Percentiles rank a stretch among this genome's conserved stretches.
These are phyloP conservation scores for Neurospora sp. DNA, from an alignment of 495 filamentous ascomycete species.

Conservation along the genomic window DNA sequence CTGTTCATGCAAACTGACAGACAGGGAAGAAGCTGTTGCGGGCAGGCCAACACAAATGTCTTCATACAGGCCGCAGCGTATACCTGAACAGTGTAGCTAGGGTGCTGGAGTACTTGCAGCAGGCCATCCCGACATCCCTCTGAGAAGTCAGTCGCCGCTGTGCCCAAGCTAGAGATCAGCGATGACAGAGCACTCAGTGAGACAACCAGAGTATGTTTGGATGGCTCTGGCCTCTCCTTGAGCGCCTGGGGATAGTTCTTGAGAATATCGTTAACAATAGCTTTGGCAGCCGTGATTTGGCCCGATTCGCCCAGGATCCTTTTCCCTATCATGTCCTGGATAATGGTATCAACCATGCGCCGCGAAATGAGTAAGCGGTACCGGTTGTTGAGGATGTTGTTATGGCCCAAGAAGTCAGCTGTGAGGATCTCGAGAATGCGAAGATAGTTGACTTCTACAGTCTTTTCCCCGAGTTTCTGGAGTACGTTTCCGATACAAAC, in stretches of 20 bases:
- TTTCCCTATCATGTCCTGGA: conserved; percentile 75
- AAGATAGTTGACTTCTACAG: conserved; percentile 69
- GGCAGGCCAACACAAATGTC: conserved; percentile 78
- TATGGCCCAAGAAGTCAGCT: conserved; percentile 66
- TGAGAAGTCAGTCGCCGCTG: conserved; percentile 63
- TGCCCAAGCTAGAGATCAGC: conserved; percentile 69
- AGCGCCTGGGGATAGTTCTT: conserved; percentile 92
- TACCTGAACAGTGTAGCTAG: conserved; percentile 91
- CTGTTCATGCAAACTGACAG: conserved; percentile 96
- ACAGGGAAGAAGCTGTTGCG: conserved; percentile 82
- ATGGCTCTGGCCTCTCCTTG: conserved; percentile 83
- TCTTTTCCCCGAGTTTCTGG: conserved; percentile 59
- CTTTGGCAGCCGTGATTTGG: conserved; percentile 69
- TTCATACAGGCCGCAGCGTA: conserved; percentile 78
- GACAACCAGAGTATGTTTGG: conserved; percentile 73
- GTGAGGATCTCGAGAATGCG: conserved; percentile 74
- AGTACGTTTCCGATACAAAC: conserved; percentile 79
- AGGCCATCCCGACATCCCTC: conserved; percentile 80
- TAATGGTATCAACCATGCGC: conserved; percentile 71
- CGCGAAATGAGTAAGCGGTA: conserved; percentile 81
- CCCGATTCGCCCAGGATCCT: conserved; percentile 81
- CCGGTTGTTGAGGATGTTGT: conserved; percentile 69
- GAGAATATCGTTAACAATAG: conserved; percentile 75
- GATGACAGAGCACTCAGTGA: conserved; percentile 72
- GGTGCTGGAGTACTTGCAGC: conserved; percentile 85